Base-by-base conservation (phyloP, 179 eudicot genomes). In the Drosera spatulata region DNA sequence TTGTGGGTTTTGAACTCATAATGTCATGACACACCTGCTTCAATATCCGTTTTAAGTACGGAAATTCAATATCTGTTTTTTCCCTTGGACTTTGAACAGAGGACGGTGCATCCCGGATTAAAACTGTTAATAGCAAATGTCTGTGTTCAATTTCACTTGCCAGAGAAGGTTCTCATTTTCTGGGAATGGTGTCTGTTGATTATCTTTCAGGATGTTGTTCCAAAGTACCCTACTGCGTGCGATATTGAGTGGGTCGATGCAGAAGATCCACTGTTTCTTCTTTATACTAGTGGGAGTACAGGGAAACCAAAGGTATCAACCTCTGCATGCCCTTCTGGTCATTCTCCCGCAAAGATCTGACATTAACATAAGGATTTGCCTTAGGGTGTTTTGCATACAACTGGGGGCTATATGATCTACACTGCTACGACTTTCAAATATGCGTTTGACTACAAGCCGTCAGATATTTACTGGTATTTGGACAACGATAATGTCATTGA, bases 361-460 rank as follows among this genome's bases (percentile, higher is more conserved):
- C 69, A 45, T 44, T 39, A 10, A 52, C 45, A 22, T 22, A 22
- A 22, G 33, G 33, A 22, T 42, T 50, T 6, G 60, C 61, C 67
- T 46, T 50, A 89, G 99, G 99, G 96, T 64, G 99, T 93, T 67
- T 55, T 93, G 67, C 99, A 93, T 72, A 93, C 99, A 66, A 93
- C 99, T 62, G 96, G 96, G 59, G 99, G 99, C 60, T 93, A 93
- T 80, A 93, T 93, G 99, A 73, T 89, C 69, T 93, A 86, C 77
- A 79, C 96, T 46, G 96, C 96, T 37, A 81, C 95, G 62, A 93
- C 99, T 58, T 93, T 93, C 65, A 89, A 93, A 75, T 93, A 89
- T 75, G 88, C 99, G 68, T 93, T 93, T 75, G 99, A 93, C 82
- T 83, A 89, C 73, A 89, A 93, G 74, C 84, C 93, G 62, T 74